Conservation (phyloP, 768 basidiomycete species). For the Pleurotus citrinopileatus region DNA sequence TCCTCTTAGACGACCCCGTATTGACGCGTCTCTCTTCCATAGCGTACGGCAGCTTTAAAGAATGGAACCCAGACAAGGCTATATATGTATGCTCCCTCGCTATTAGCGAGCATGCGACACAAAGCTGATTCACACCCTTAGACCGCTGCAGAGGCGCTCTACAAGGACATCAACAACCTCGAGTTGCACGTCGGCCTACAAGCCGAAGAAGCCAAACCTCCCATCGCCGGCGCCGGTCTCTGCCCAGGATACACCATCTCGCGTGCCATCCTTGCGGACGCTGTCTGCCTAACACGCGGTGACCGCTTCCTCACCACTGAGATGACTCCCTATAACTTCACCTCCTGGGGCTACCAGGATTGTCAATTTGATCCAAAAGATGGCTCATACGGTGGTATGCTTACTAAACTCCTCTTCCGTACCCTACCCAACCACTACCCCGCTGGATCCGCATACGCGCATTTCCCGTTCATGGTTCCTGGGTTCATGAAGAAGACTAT, state of each 20-base stretch:
- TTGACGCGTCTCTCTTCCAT: conserved; percentile 12
- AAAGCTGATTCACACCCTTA: conserved; percentile 20
- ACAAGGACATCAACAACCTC: conserved; percentile 72
- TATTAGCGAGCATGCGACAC: not conserved
- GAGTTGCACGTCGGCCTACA: conserved; percentile 77
- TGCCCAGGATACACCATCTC: conserved; percentile 86
- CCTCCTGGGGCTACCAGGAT: conserved; percentile 77
- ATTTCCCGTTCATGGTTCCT: conserved; percentile 81
- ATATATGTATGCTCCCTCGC: conserved; percentile 43
- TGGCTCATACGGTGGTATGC: conserved; percentile 74
- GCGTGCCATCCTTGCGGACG: conserved; percentile 80
- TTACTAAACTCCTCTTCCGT: conserved; percentile 70
- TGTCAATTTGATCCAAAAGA: conserved; percentile 61
- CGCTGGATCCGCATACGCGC: conserved; percentile 61
- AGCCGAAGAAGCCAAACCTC: conserved; percentile 68
- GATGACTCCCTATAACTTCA: conserved; percentile 73
- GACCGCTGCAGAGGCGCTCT: conserved; percentile 63
- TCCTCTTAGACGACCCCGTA: not conserved
- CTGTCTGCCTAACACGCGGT: conserved; percentile 71
- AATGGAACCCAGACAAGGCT: conserved; percentile 66
- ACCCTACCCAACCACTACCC: conserved; percentile 71
- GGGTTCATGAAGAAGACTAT: conserved; percentile 39
- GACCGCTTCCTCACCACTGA: conserved; percentile 79
- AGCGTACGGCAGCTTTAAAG: conserved; percentile 64
- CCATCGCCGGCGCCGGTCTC: conserved; percentile 67